phyloP scores from a whole-genome alignment of 805 yeast genomes.

The Maudiozyma bulderi region DNA sequence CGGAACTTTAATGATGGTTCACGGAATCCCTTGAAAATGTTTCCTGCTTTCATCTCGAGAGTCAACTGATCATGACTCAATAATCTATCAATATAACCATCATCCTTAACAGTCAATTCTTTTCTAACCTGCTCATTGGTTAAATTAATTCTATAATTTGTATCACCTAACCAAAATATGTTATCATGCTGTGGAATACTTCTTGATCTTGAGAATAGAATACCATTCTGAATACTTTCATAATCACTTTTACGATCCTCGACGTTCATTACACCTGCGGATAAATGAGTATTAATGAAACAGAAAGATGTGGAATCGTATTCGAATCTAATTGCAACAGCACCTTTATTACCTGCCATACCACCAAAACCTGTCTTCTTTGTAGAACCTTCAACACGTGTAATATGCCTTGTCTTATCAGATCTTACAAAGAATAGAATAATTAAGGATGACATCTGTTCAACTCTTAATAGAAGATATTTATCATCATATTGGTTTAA shows the following conservation, averaged over 20 bases:
- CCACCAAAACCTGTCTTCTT: constrained; percentile 96
- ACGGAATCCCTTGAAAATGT: constrained; percentile 63
- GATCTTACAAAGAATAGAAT: constrained; percentile 54
- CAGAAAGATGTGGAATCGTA: constrained; percentile 75
- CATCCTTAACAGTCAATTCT: constrained; percentile 38
- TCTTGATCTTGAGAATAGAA: constrained; percentile 69
- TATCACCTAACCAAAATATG: constrained; percentile 90
- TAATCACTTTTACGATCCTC: constrained; percentile 84
- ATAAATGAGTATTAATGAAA: constrained; percentile 82
- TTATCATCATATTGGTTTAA: constrained; percentile 46
- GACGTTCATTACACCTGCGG: constrained; percentile 79
- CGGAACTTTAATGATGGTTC: constrained; percentile 70
- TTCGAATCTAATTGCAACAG: constrained; percentile 82
- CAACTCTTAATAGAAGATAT: constrained; percentile 61
- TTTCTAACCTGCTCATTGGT: constrained; percentile 66
- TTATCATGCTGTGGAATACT: constrained; percentile 75
- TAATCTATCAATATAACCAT: constrained; percentile 33
- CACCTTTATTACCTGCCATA: constrained; percentile 94
- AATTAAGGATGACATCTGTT: constrained; percentile 62
- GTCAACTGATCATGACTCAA: constrained; percentile 71
- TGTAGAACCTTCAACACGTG: constrained; percentile 86
- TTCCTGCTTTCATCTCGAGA: constrained; percentile 59
- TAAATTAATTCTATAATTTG: constrained; percentile 70
- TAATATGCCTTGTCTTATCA: constrained; percentile 41
- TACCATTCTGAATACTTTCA: constrained; percentile 61